Conservation (phyloP, 805 yeast genomes). For the Lachancea sp. region DNA sequence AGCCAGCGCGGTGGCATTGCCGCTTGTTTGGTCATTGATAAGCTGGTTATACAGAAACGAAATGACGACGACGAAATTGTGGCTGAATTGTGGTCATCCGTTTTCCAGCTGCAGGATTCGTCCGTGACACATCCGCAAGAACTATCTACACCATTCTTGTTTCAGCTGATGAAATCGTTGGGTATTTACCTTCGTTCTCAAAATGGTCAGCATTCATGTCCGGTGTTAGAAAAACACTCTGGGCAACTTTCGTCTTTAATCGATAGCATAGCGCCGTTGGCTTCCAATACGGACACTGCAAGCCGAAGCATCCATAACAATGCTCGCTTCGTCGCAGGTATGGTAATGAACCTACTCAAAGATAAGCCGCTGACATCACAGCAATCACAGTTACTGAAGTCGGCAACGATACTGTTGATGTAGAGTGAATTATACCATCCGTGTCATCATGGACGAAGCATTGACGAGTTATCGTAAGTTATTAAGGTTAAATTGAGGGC, state of each 20-base stretch:
- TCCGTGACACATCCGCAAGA: slow-evolving; percentile 5
- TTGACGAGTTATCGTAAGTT: not conserved
- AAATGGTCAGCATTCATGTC: slow-evolving; percentile 6
- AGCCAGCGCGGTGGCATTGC: slow-evolving; percentile 20
- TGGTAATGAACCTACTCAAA: slow-evolving; percentile 13
- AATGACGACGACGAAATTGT: slow-evolving; percentile 5
- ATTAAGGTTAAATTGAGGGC: not conserved
- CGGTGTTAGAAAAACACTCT: slow-evolving; percentile 12
- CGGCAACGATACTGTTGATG: slow-evolving; percentile 9
- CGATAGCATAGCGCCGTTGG: slow-evolving; percentile 14
- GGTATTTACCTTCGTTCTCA: slow-evolving; percentile 25
- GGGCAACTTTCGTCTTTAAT: slow-evolving; percentile 14
- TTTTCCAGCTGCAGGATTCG: slow-evolving; percentile 20
- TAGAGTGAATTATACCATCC: not conserved
- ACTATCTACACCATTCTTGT: slow-evolving; percentile 19
- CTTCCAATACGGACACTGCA: slow-evolving; percentile 18
- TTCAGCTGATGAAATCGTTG: slow-evolving; percentile 28
- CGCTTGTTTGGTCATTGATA: slow-evolving; percentile 26
- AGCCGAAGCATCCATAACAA: slow-evolving; percentile 27
- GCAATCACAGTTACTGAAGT: slow-evolving; percentile 11
- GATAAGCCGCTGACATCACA: slow-evolving; percentile 10
- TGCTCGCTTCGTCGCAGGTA: slow-evolving; percentile 28
- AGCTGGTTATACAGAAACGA: slow-evolving; percentile 18
- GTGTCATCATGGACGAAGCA: not conserved
- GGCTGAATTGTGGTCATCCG: slow-evolving; percentile 19